Evolutionary conservation across 306 rosid genomes (phyloP), one percentile per base, ranked within the genome.

Genomic region (Rubus idaeus): DNA sequence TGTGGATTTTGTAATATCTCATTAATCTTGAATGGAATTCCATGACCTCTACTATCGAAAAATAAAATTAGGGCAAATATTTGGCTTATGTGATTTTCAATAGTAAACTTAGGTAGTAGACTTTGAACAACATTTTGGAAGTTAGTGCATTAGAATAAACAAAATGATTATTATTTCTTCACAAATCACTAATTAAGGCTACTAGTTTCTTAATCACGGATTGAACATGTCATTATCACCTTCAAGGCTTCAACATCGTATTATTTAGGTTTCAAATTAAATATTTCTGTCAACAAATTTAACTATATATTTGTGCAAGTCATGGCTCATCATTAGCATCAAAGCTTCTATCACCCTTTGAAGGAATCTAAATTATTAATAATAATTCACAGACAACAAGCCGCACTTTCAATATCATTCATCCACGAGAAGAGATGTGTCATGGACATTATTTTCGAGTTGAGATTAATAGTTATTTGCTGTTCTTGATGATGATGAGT

Each of bases 341-440:
- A 51, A 17, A 55, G 16, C 20, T 50, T 30, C 18, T 35, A 55
- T 37, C n/a, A 71, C 49, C 6, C 49, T 8, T 65, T 4, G 6
- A 9, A 53, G 20, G 63, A 71, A 52, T 71, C 65, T 71, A 53
- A 18, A 17, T 8, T 42, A 42, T 42, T 8, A 40, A 39, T 39
- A 40, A 37, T 55, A 40, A 39, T 12, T 72, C 20, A 12, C 20
- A n/a, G 52, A 55, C 65, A 72, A 16, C 1, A 20, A n/a, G 66
- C 76, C 66, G 41, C 20, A 40, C 39, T 13, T 18, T 52, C 40
- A 53, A 40, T 72, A 53, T 72, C 76, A 51, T 41, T 44, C 7
- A 72, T 13, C 55, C 76, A 72, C 76, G 40, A 72, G 51, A 55
- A 72, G 10, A 72, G 52, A 55, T 72, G n/a, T 7, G 66, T 3